These are phyloP conservation scores for Ilyonectria mors-panacis DNA, from an alignment of 2,329 filamentous ascomycete species.

Conservation along the genomic window DNA sequence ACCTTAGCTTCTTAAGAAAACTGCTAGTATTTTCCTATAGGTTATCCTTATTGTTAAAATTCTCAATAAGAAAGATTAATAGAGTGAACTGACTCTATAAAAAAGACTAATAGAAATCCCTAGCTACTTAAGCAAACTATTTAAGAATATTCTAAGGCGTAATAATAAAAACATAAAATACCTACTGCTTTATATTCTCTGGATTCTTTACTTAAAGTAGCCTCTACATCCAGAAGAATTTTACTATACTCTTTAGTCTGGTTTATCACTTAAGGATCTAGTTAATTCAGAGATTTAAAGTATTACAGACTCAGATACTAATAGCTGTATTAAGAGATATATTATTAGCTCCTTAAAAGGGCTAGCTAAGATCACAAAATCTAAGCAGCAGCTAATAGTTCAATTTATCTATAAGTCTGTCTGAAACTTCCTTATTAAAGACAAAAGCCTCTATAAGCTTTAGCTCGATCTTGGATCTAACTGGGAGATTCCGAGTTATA, in stretches of 20 bases:
- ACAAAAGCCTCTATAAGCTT: conserved; percentile 49
- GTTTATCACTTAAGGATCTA: conserved; percentile 36
- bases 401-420: conserved; percentile 70
- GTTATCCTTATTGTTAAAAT: conserved; percentile 58
- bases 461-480: conserved; percentile 52
- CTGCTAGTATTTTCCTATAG: conserved; percentile 61
- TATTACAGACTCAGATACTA: conserved; percentile 25
- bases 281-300: conserved; percentile 43
- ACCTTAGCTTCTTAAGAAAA: conserved; percentile 52
- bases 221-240: conserved; percentile 61
- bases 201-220: conserved; percentile 64
- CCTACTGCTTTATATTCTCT: conserved; percentile 64
- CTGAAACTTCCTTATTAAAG: conserved; percentile 60
- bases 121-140: conserved; percentile 60
- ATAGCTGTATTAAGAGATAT: conserved; percentile 44
- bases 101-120: conserved; percentile 55
- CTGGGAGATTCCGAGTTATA: conserved; percentile 55
- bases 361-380: conserved; percentile 59
- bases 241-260: conserved; percentile 58
- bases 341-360: conserved; percentile 64
- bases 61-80: conserved; percentile 53
- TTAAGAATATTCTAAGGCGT: conserved; percentile 64
- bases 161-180: conserved; percentile 59
- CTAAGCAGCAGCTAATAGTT: conserved; percentile 50
- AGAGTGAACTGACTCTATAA: conserved; percentile 44